A percentile compares a stretch with the other conserved stretches of the same genome.
These are phyloP conservation scores for Sicyos baderoa DNA, from an alignment of 306 rosid genomes.

Conservation along the genomic window DNA sequence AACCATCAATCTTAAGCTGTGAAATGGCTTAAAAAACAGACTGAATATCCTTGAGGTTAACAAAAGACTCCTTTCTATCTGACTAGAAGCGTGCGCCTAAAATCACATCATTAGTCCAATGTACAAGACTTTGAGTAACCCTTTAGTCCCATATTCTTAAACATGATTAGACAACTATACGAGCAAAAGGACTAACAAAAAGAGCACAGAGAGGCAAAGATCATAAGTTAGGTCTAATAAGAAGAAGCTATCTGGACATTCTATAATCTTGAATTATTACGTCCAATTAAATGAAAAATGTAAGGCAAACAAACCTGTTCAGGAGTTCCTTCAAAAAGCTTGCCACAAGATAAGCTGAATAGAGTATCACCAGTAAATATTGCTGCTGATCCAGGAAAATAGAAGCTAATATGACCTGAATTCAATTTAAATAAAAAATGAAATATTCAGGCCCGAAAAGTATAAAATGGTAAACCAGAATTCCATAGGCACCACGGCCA, in stretches of 20 bases:
- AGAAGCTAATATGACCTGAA: constrained; percentile 84
- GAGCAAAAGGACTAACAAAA: not conserved
- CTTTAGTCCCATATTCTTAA: not conserved
- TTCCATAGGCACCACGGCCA: not conserved
- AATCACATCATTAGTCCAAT: not conserved
- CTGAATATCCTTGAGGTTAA: not conserved
- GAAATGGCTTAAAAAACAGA: not conserved
- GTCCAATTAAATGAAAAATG: constrained; percentile 8
- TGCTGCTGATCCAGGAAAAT: constrained; percentile 65
- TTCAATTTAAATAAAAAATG: not conserved
- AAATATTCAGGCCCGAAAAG: not conserved
- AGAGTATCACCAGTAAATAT: constrained; percentile 78
- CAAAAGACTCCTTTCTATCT: not conserved
- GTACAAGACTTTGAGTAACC: not conserved
- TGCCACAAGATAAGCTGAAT: constrained; percentile 92
- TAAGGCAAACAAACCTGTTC: constrained; percentile 46
- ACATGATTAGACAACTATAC: not conserved
- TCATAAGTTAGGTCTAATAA: not conserved
- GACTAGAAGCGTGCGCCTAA: not conserved
- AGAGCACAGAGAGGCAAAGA: not conserved
- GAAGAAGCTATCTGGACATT: not conserved
- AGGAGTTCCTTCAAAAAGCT: constrained; percentile 86
- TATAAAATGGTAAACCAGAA: not conserved
- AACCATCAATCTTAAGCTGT: not conserved
- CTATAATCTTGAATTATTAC: not conserved